These are phyloP conservation scores for Acacia pycnantha DNA, from an alignment of 331 rosid species.

Conservation along the genomic window DNA sequence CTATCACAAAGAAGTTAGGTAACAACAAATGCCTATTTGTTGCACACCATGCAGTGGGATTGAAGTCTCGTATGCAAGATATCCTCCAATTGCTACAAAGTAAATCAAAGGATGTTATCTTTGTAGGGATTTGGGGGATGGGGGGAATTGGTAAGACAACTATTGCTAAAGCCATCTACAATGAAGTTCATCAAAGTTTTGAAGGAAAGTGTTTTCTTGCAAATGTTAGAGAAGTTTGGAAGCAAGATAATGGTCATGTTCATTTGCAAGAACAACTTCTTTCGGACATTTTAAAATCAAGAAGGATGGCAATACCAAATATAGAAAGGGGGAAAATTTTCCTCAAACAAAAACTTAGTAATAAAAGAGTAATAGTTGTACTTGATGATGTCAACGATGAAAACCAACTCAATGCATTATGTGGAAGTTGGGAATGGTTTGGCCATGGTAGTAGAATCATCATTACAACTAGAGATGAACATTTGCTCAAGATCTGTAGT, in stretches of 20 bases:
- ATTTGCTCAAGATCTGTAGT: not conserved
- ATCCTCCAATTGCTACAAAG: not conserved
- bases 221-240: not conserved
- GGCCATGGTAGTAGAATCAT: not conserved
- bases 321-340: not conserved
- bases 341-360: not conserved
- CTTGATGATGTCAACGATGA: slow-evolving; percentile 7
- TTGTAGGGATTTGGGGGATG: not conserved
- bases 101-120: not conserved
- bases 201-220: not conserved
- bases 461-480: not conserved
- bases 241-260: not conserved
- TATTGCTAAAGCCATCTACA: not conserved
- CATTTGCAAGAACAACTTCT: not conserved
- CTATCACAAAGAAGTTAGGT: not conserved
- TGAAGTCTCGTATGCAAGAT: not conserved
- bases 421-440: not conserved
- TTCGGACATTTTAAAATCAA: not conserved
- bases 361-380: not conserved
- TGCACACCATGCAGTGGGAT: not conserved
- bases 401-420: not conserved
- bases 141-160: slow-evolving; percentile 8
- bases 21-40: not conserved
- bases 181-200: not conserved
- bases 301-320: not conserved